These are phyloP conservation scores for Fusarium marasasianum DNA, from an alignment of 2,329 filamentous ascomycete genomes.

Conservation along the genomic window DNA sequence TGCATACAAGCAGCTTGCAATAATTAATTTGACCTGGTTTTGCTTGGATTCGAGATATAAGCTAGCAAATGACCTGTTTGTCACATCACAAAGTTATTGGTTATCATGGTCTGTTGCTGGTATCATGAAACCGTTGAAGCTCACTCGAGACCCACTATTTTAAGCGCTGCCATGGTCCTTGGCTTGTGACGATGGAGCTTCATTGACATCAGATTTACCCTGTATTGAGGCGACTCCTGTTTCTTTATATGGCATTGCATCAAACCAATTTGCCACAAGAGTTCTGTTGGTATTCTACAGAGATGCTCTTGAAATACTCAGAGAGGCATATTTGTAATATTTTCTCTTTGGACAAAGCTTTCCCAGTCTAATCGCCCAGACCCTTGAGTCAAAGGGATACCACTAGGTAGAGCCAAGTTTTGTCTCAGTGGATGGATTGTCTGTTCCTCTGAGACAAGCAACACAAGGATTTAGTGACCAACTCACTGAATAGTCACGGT, in stretches of 20 bases:
- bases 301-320: accelerated
- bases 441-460: background rate
- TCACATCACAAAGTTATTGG: too few species aligned
- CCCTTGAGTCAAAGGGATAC: background rate
- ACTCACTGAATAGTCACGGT: background rate
- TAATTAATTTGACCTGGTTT: accelerated
- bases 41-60: too few species aligned
- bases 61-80: accelerated
- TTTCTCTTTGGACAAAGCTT: background rate
- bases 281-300: accelerated
- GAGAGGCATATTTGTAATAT: background rate
- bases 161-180: conserved; percentile 2
- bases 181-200: conserved; percentile 5
- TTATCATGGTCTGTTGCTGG: background rate
- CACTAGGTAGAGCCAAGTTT: accelerated
- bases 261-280: accelerated
- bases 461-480: background rate
- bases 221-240: background rate
- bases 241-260: background rate
- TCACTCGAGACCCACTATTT: conserved; percentile 2
- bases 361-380: too few species aligned
- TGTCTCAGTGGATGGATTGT: background rate
- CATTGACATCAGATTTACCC: background rate
- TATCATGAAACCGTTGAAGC: background rate
- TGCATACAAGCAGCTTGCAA: background rate